phyloP scores from a whole-genome alignment of 768 basidiomycete genomes.

The Tylopilus sp. region DNA sequence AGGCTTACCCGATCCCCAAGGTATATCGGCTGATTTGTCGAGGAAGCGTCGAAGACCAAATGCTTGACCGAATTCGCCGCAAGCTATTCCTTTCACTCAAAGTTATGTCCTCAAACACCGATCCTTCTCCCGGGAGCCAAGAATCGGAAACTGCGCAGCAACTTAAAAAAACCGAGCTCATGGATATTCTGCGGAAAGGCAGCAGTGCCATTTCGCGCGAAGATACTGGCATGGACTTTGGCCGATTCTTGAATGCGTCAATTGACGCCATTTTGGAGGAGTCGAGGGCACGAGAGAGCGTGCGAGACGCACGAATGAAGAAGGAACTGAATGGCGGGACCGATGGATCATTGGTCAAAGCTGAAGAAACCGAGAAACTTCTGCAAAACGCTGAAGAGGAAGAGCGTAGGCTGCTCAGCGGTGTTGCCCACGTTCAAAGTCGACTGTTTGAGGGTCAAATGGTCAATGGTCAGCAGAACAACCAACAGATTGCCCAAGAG shows the following conservation, averaged over 20 bases:
- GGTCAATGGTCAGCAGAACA: constrained; percentile 32
- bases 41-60: constrained; percentile 73
- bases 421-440: constrained; percentile 56
- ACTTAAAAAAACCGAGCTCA: constrained; percentile 44
- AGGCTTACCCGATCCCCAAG: constrained; percentile 26
- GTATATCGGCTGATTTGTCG: constrained; percentile 69
- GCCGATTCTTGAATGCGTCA: constrained; percentile 41
- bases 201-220: constrained; percentile 48
- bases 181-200: constrained; percentile 55
- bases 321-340: constrained; percentile 29
- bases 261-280: constrained; percentile 43
- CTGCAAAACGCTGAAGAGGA: constrained; percentile 50
- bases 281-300: constrained; percentile 41
- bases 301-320: constrained; percentile 45
- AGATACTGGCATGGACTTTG: constrained; percentile 39
- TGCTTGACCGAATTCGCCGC: constrained; percentile 65
- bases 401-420: constrained; percentile 46
- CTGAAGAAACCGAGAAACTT: constrained; percentile 27
- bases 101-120: constrained; percentile 47
- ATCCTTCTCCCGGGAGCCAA: constrained; percentile 16
- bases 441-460: constrained; percentile 56
- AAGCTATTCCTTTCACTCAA: constrained; percentile 67
- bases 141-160: constrained; percentile 22
- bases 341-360: constrained; percentile 7
- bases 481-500: constrained; percentile 42